phyloP scores from a whole-genome alignment of 208 protist species.

The Trypanosoma avium region DNA sequence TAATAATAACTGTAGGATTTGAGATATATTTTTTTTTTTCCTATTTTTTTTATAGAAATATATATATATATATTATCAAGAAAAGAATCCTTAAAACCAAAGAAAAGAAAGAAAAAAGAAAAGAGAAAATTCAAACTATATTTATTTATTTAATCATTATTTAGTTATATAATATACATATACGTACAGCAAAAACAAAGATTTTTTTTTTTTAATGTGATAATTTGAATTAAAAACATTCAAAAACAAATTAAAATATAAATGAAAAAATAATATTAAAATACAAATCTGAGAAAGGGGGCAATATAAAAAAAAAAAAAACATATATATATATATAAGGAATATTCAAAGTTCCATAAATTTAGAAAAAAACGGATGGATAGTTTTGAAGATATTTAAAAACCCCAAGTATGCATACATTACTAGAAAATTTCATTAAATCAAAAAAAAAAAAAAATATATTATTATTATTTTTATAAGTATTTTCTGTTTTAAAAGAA shows the following conservation, averaged over 20 bases:
- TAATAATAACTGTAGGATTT: no score
- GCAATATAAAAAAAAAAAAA: constrained; percentile 18
- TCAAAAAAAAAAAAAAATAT: constrained; percentile 26
- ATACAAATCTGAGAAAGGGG: background rate
- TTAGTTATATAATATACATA: constrained; percentile 3
- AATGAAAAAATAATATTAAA: constrained; percentile 22
- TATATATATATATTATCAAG: no score
- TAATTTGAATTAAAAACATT: background rate
- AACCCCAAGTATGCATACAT: no score
- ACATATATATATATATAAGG: background rate
- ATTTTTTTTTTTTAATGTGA: background rate
- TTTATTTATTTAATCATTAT: no score
- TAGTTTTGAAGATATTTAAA: no score
- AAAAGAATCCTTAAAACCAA: constrained; percentile 8
- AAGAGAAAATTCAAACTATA: constrained; percentile 22
- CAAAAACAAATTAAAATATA: constrained; percentile 14
- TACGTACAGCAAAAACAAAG: constrained; percentile 7
- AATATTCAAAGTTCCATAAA: no score
- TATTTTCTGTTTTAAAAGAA: no score
- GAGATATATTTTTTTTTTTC: no score
- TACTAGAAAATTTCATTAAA: no score
- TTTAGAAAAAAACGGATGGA: no score
- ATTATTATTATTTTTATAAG: constrained; percentile 9
- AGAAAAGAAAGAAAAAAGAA: constrained; percentile 1
- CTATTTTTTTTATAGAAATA: no score